Percentiles rank a stretch among this genome's conserved stretches.
Conservation (phyloP, 208 protist species). For the Histomonas meleagridis region DNA sequence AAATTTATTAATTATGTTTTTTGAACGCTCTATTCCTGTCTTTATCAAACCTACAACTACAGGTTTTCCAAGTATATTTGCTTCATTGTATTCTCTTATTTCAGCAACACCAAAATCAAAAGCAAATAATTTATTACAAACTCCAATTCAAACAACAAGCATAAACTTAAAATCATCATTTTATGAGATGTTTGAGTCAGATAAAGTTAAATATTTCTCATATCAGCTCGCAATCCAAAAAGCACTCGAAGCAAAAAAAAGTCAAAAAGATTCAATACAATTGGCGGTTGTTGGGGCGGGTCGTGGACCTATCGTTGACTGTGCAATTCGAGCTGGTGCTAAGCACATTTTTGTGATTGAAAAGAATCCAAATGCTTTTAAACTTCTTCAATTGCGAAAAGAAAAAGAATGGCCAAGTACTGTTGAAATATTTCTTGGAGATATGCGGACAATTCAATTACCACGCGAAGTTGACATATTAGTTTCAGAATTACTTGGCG, state of each 20-base stretch:
- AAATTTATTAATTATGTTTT: not conserved
- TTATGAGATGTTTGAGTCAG: conserved; percentile 1
- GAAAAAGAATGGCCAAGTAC: not conserved
- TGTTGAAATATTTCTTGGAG: not conserved
- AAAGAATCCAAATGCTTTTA: not conserved
- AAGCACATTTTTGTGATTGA: not conserved
- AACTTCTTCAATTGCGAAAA: not conserved
- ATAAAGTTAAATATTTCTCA: not conserved
- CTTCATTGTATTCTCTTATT: not conserved
- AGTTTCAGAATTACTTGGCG: not conserved
- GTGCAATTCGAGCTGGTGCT: not conserved
- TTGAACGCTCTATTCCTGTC: not conserved
- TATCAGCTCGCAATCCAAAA: not conserved
- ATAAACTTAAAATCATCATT: not conserved
- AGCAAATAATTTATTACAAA: not conserved
- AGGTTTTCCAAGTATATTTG: not conserved
- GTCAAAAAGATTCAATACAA: not conserved
- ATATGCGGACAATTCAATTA: not conserved
- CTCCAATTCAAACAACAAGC: not conserved
- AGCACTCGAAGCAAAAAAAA: not conserved
- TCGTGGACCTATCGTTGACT: not conserved
- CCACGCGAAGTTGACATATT: not conserved
- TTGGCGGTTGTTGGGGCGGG: not conserved
- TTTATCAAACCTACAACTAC: not conserved
- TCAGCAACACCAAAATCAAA: too few relatives aligned